Evolutionary conservation across 202 grass and related monocot species (phyloP).

Genomic region (Brachypodium distachyon): DNA sequence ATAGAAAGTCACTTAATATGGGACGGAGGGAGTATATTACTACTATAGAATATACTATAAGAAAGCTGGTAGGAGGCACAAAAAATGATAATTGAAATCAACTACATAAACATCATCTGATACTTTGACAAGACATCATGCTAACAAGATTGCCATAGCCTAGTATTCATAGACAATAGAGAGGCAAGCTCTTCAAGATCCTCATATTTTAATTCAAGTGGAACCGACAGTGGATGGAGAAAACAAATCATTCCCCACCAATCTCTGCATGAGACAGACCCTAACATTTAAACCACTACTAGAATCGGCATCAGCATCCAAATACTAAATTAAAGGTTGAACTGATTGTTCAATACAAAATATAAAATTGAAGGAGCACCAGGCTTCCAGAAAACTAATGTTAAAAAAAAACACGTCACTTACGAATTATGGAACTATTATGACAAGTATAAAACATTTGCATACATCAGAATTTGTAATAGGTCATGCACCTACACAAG

Average conservation of each 20-base stretch:
- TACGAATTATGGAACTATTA: background rate
- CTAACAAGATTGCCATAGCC: background rate
- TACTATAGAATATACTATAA: background rate
- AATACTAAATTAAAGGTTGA: background rate
- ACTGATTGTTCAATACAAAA: background rate
- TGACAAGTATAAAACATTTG: background rate
- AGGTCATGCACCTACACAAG: background rate
- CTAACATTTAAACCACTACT: background rate
- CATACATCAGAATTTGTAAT: background rate
- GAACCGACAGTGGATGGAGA: background rate
- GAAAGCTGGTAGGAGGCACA: background rate
- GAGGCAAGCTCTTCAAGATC: background rate
- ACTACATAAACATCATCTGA: background rate
- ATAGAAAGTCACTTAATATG: too few species aligned
- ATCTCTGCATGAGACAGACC: background rate
- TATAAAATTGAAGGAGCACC: background rate
- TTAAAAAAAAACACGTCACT: background rate
- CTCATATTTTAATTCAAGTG: slow-evolving; percentile 10
- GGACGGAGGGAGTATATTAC: too few species aligned
- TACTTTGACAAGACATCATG: background rate
- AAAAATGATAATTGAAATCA: too few species aligned
- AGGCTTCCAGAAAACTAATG: background rate
- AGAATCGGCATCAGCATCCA: background rate
- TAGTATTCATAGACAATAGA: background rate
- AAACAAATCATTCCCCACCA: background rate